Conservation (phyloP, 345 rosid genomes). For the Ceriops zippeliana region DNA sequence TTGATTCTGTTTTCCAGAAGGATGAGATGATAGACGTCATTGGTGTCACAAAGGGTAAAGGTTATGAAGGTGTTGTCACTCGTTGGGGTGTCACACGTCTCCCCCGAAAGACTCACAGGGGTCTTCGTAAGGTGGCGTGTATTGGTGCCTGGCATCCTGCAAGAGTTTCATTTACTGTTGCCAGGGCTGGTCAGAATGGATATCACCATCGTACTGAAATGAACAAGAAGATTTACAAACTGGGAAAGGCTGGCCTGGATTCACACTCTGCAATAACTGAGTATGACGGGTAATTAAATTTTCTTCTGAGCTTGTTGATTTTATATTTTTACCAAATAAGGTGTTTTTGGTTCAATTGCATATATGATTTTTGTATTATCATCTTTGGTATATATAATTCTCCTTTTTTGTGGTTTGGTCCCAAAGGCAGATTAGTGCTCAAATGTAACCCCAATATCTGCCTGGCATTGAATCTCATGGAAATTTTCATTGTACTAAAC, state of each 20-base stretch:
- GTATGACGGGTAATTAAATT: conserved; percentile 55
- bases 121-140: conserved; percentile 93
- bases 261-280: conserved; percentile 66
- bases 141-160: conserved; percentile 98
- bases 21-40: conserved; percentile 85
- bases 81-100: conserved; percentile 95
- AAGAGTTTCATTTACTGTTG: conserved; percentile 83
- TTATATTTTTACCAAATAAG: not conserved
- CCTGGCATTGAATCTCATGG: too few relatives aligned
- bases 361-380: too few relatives aligned
- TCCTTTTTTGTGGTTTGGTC: too few relatives aligned
- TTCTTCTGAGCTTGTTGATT: not conserved
- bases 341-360: too few relatives aligned
- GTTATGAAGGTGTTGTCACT: conserved; percentile 87
- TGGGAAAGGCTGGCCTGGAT: conserved; percentile 66
- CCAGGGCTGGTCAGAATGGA: conserved; percentile 97
- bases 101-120: conserved; percentile 90
- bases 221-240: conserved; percentile 80
- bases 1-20: conserved; percentile 77
- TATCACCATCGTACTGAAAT: conserved; percentile 90
- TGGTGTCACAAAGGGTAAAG: conserved; percentile 87
- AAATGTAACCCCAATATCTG: too few relatives aligned
- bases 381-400: too few relatives aligned
- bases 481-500: not conserved
- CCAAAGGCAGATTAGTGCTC: too few relatives aligned